Evolutionary conservation across 2,329 filamentous ascomycete species (phyloP).

Genomic region (Paracorniculantispora psalliotae): DNA sequence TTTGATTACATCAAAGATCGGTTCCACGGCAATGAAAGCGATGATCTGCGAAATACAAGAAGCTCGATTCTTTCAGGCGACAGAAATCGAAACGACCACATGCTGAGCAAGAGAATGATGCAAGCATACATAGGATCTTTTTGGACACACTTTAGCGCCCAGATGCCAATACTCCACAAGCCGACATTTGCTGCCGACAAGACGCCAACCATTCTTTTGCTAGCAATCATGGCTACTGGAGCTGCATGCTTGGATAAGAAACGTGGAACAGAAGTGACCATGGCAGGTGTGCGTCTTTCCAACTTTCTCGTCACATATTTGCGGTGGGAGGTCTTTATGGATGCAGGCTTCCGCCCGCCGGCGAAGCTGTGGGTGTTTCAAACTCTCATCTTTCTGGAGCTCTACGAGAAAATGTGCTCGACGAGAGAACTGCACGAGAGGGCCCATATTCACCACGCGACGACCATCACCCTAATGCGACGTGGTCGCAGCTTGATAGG

Average conservation of each 20-base stretch:
- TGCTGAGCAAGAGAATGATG: constrained; percentile 89
- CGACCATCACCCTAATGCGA: constrained; percentile 91
- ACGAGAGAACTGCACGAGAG: constrained; percentile 87
- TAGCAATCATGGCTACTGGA: constrained; percentile 89
- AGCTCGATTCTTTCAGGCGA: constrained; percentile 76
- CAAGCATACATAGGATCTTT: constrained; percentile 90
- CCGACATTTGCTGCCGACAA: constrained; percentile 87
- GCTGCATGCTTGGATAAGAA: constrained; percentile 83
- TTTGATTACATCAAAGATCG: constrained; percentile 74
- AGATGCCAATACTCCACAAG: constrained; percentile 90
- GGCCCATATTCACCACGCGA: constrained; percentile 94
- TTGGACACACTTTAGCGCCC: constrained; percentile 91
- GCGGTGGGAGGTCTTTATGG: constrained; percentile 94
- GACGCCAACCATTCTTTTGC: constrained; percentile 75
- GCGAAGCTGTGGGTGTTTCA: constrained; percentile 97
- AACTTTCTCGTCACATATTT: constrained; percentile 90
- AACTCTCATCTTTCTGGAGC: constrained; percentile 77
- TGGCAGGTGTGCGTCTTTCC: constrained; percentile 74
- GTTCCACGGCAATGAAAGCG: constrained; percentile 76
- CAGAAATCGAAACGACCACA: constrained; percentile 57
- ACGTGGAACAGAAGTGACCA: constrained; percentile 67
- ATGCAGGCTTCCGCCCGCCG: constrained; percentile 81
- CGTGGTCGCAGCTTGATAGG: constrained; percentile 87
- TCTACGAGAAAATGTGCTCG: constrained; percentile 98
- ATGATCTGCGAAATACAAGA: constrained; percentile 68